Evolutionary conservation across 1,284 basidiomycete species (phyloP), one percentile per base, ranked within the genome.

Genomic region (Austropuccinia psidii): DNA sequence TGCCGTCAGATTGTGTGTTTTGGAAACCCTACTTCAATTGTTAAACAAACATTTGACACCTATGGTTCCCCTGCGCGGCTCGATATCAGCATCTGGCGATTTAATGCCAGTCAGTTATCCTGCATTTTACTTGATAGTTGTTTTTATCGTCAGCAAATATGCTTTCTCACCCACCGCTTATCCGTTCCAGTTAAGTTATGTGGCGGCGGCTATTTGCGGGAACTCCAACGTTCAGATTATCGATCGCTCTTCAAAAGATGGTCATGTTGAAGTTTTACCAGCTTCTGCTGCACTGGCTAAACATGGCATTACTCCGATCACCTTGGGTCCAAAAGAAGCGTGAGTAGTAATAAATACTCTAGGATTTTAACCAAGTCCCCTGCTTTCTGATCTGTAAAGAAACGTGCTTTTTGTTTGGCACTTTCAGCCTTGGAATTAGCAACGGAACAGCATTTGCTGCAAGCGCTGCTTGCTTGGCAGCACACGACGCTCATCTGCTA

Each of bases 361-460:
- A n/a, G n/a, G n/a, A n/a, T n/a, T n/a, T n/a, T n/a, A n/a, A n/a
- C n/a, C n/a, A n/a, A n/a, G n/a, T n/a, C n/a, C n/a, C n/a, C 86
- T 90, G 75, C 81, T 45, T 33, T 49, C 31, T 35, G 13, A 24
- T 39, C n/a, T 58, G 39, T 29, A 33, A 41, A 69, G 33, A 11
- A 47, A 37, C 31, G 43, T 19, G 45, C 39, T 27, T 74, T n/a
- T n/a, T 2, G 8, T 21, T 43, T 52, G 33, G 21, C 57, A 27
- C 41, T 19, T 31, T 13, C 66, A 78, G 33, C 76, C 76, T 31
- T 39, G 60, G 41, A 27, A 66, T 78, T 66, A 75, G 90, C 68
- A 92, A 91, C 80, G 90, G 90, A 58, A 91, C 90, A 0, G 90
- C 91, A 0, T 92, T 93, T 81, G 90, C 89, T 41, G 82, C 83